phyloP scores from a whole-genome alignment of 805 yeast species.

The Saccharomyces eubayanus region DNA sequence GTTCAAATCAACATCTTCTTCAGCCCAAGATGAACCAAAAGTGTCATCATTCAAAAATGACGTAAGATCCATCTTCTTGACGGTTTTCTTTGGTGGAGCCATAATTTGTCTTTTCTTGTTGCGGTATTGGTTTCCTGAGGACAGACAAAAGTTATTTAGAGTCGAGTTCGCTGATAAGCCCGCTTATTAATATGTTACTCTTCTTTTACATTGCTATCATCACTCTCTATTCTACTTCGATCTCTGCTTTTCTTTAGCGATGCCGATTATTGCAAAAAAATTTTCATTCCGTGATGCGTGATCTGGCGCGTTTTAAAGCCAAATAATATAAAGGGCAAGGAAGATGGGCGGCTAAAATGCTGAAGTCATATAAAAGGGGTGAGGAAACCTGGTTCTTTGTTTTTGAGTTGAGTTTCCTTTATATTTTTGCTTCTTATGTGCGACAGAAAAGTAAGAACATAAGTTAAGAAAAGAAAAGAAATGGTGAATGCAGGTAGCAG shows the following conservation, averaged over 20 bases:
- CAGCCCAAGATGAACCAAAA: constrained; percentile 76
- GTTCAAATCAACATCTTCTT: constrained; percentile 66
- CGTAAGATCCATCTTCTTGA: constrained; percentile 74
- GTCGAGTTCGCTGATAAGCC: neutral
- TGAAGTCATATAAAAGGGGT: neutral
- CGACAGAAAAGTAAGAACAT: no score
- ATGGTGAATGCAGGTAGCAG: no score
- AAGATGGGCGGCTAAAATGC: neutral
- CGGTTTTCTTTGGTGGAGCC: constrained; percentile 60
- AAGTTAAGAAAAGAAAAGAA: no score
- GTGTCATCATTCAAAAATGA: constrained; percentile 74
- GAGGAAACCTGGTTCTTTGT: neutral
- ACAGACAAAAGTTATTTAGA: neutral
- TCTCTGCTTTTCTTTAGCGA: neutral
- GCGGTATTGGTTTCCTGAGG: neutral
- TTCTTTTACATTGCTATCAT: neutral
- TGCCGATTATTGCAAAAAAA: neutral
- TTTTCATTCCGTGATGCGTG: neutral
- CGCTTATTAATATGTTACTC: neutral
- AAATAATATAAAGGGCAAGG: neutral
- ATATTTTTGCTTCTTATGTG: no score
- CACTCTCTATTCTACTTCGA: neutral
- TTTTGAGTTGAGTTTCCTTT: neutral
- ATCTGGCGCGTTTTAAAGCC: neutral
- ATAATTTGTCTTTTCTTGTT: constrained; percentile 20